phyloP scores from a whole-genome alignment of 1,139 yeast genomes.

The Kodamaea plutei region DNA sequence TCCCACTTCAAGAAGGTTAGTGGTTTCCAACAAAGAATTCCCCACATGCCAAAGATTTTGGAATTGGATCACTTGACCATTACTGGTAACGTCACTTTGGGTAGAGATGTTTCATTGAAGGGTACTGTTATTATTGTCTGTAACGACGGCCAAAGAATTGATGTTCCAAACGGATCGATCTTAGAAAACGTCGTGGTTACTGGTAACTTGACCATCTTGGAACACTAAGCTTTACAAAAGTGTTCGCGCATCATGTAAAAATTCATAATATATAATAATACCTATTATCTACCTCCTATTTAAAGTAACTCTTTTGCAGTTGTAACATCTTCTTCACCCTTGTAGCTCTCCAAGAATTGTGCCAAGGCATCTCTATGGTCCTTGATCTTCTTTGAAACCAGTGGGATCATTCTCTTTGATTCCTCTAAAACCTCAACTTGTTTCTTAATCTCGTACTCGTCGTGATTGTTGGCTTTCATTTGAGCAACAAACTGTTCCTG shows the following conservation, averaged over 20 bases:
- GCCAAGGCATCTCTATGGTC: constrained; percentile 48
- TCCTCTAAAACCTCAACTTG: constrained; percentile 61
- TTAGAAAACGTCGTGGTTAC: constrained; percentile 96
- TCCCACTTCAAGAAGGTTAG: constrained; percentile 94
- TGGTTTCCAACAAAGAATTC: constrained; percentile 83
- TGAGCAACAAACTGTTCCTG: constrained; percentile 49
- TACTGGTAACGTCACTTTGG: constrained; percentile 92
- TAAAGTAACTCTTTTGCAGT: constrained; percentile 41
- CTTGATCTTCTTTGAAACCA: constrained; percentile 49
- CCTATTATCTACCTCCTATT: too few species aligned
- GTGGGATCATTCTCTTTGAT: constrained; percentile 65
- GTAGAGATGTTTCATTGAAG: constrained; percentile 85
- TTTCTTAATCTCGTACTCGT: constrained; percentile 70
- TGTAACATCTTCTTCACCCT: constrained; percentile 48
- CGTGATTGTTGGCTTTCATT: constrained; percentile 45
- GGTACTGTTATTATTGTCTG: constrained; percentile 98
- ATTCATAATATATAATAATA: too few species aligned
- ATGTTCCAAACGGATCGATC: constrained; percentile 92
- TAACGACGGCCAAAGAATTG: constrained; percentile 94
- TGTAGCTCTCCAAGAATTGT: constrained; percentile 30
- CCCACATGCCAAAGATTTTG: constrained; percentile 93
- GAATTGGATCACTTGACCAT: constrained; percentile 96
- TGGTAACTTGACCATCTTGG: constrained; percentile 92
- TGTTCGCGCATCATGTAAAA: too few species aligned
- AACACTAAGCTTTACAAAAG: constrained; percentile 68